phyloP scores from a whole-genome alignment of 192 early-diverging fungal genomes.

The Mortierella alpina region DNA sequence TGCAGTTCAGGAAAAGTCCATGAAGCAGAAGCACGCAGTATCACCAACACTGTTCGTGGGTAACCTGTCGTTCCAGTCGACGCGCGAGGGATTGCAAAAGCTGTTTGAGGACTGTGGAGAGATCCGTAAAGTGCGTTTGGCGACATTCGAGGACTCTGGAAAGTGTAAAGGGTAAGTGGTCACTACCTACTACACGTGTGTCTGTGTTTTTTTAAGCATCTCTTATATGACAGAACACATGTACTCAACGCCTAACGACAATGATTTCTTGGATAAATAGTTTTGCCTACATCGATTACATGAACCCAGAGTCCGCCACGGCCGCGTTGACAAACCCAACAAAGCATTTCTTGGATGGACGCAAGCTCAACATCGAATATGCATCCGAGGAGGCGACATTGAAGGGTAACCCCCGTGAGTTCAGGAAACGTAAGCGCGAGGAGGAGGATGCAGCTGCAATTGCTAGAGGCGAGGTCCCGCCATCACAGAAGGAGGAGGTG shows the following conservation, averaged over 20 bases:
- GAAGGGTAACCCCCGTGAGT: conserved; percentile 73
- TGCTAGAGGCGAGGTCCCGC: conserved; percentile 29
- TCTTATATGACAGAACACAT: too few species aligned
- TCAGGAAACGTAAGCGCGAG: conserved; percentile 56
- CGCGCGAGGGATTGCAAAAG: conserved; percentile 59
- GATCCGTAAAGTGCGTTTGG: conserved; percentile 74
- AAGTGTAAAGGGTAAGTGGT: conserved; percentile 76
- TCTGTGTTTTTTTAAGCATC: conserved; percentile 7
- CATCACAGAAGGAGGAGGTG: conserved; percentile 16
- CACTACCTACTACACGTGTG: not conserved
- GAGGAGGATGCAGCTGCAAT: conserved; percentile 44
- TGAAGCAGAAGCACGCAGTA: conserved; percentile 65
- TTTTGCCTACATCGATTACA: conserved; percentile 79
- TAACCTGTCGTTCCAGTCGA: conserved; percentile 72
- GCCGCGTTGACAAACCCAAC: conserved; percentile 69
- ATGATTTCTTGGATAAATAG: conserved; percentile 13
- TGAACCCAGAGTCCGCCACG: conserved; percentile 69
- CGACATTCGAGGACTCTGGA: conserved; percentile 79
- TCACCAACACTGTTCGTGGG: conserved; percentile 77
- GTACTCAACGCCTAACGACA: too few species aligned
- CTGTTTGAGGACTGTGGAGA: conserved; percentile 71
- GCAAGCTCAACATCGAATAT: conserved; percentile 74
- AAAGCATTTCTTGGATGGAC: conserved; percentile 65
- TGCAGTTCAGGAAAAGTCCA: conserved; percentile 46
- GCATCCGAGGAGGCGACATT: conserved; percentile 73